Evolutionary conservation across 305 asterid species (phyloP), one percentile per base, ranked within the genome.

Genomic region (Rubia balearica): DNA sequence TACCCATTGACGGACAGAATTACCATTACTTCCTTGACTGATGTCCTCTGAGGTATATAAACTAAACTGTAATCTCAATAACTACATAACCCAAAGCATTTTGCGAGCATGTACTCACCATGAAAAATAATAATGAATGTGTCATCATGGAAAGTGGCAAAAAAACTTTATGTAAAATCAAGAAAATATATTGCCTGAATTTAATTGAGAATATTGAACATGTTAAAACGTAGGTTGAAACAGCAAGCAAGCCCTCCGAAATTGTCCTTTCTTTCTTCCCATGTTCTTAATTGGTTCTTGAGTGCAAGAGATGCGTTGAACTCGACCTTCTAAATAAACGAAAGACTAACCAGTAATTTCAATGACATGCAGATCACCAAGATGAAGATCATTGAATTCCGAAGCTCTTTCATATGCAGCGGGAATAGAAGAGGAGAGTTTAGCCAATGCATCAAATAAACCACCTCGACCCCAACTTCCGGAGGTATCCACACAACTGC

Each of bases 391-490:
- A 72, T 87, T 89, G 72, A 84, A 85, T 82, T 91, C 96, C 51
- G 90, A 84, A 74, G 97, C 98, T 75, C 78, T 87, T 77, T 85
- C 85, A 68, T 93, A 93, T 65, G 91, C 91, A 76, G 56, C 55
- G 4, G 98, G 92, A 75, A 91, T 68, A 64, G 81, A 74, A 45
- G 85, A 66, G 62, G 98, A 89, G 65, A 89, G 83, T 80, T 83
- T 87, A 38, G 84, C 81, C 73, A 91, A 82, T 27, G 96, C 98
- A 83, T 89, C 89, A 85, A 91, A 93, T 81, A 93, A 73, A 55
- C 98, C 96, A 61, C 98, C 98, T 62, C 63, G 96, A 41, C 98
- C 98, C 98, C 98, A 93, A 63, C 74, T 91, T 80, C 98, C 98
- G 72, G 98, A 93, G 83, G 83, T 74, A 84, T 93, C 98, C 74